Evolutionary conservation across 805 yeast species (phyloP).

Genomic region (Brettanomyces nanus): DNA sequence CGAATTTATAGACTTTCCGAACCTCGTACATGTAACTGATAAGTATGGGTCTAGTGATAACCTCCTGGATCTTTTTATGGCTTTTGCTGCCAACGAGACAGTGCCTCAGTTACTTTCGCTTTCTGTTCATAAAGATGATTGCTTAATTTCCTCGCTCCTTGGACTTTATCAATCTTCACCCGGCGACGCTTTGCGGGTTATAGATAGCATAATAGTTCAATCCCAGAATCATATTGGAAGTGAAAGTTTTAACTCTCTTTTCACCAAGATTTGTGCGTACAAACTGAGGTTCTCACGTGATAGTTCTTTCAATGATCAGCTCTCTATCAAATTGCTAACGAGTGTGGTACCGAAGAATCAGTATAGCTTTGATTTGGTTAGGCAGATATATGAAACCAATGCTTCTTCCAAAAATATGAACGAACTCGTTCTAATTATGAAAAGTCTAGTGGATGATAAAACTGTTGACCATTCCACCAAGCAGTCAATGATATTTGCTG

Average conservation of each 20-base stretch:
- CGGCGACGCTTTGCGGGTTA: not conserved
- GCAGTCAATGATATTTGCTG: constrained; percentile 4
- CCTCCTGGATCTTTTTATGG: constrained; percentile 10
- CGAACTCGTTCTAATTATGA: not conserved
- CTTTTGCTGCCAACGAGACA: constrained; percentile 8
- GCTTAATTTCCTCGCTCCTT: not conserved
- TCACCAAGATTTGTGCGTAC: constrained; percentile 1
- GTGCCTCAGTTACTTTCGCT: not conserved
- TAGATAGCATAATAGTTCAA: not conserved
- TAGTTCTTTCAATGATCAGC: not conserved
- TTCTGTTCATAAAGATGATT: not conserved
- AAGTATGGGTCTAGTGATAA: constrained; percentile 14
- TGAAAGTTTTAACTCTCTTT: not conserved
- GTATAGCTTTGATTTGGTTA: not conserved
- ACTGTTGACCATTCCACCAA: not conserved
- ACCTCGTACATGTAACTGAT: constrained; percentile 16
- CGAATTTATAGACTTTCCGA: constrained; percentile 10
- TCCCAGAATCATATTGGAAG: not conserved
- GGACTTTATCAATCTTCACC: not conserved
- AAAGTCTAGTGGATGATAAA: not conserved
- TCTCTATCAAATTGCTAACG: not conserved
- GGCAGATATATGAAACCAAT: not conserved
- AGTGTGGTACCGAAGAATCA: not conserved
- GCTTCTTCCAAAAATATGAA: not conserved
- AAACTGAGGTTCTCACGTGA: not conserved